Evolutionary conservation across 306 rosid genomes (phyloP), one percentile per base, ranked within the genome.

Genomic region (Gynostemma pentaphyllum): DNA sequence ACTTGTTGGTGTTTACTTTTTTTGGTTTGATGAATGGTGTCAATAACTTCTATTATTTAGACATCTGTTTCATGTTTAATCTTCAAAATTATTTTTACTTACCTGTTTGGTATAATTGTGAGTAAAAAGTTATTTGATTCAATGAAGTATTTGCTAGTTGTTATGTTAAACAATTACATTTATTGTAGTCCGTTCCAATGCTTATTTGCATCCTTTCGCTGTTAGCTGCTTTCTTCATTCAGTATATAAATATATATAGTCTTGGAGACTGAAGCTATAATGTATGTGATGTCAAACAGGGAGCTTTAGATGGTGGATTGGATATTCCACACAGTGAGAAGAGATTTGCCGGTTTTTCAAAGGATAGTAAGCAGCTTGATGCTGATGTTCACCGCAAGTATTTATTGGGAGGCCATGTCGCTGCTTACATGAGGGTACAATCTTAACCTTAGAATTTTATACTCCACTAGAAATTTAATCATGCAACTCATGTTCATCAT

Each of bases 241-340:
- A 2, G 13, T 52, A 12, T 52, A 5, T 52, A n/a, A n/a, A n/a
- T n/a, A n/a, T n/a, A n/a, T n/a, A n/a, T n/a, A 32, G 37, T n/a
- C 34, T 9, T 56, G 3, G 45, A 56, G 45, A 30, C 28, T 57
- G 28, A 57, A 57, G 45, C 63, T 34, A 57, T n/a, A n/a, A n/a
- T 42, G 74, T 81, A 45, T 18, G 81, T 83, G 14, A 81, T 44
- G 82, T 90, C 22, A 68, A 80, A 2, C 83, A 84, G 85, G 95
- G 91, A 40, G 87, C 83, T 37, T 46, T 87, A 12, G 95, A 82
- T 29, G 95, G 95, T 1, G 96, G 94, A 11, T 45, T 85, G 67
- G 96, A 88, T 54, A 75, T 88, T 45, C 94, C 94, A 8, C 89
- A 85, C 60, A 71, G 81, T 37, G 96, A 82, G 45, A 87, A 87